Evolutionary conservation across 805 yeast species (phyloP).

Genomic region (Candida nemodendra): DNA sequence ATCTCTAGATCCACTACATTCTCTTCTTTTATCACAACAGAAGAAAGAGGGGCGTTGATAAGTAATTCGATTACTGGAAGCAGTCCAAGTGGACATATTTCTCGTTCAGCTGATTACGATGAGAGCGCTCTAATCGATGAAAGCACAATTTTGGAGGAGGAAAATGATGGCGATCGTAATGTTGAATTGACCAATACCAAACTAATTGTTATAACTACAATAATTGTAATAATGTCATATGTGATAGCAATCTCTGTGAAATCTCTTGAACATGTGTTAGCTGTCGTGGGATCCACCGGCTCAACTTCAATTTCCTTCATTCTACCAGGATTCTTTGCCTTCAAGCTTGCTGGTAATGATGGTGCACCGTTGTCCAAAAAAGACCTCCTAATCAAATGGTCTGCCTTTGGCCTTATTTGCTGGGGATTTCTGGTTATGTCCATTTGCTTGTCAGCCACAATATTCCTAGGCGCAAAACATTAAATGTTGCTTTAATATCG

Average conservation of each 20-base stretch:
- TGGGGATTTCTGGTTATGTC: slow-evolving; percentile 76
- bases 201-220: slow-evolving; percentile 40
- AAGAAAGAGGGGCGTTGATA: slow-evolving; percentile 16
- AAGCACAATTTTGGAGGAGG: slow-evolving; percentile 14
- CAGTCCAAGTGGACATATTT: not conserved
- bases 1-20: slow-evolving; percentile 21
- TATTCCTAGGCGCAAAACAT: slow-evolving; percentile 34
- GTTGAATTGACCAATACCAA: slow-evolving; percentile 26
- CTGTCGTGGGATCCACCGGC: slow-evolving; percentile 91
- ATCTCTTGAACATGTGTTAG: slow-evolving; percentile 78
- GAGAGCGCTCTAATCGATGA: slow-evolving; percentile 19
- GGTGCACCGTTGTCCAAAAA: slow-evolving; percentile 13
- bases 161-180: slow-evolving; percentile 19
- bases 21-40: slow-evolving; percentile 13
- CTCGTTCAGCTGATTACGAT: slow-evolving; percentile 1
- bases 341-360: slow-evolving; percentile 60
- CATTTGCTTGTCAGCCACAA: slow-evolving; percentile 48
- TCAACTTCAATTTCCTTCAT: slow-evolving; percentile 90
- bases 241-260: slow-evolving; percentile 60
- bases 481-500: slow-evolving; percentile 6
- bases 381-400: slow-evolving; percentile 38
- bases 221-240: slow-evolving; percentile 54
- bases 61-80: slow-evolving; percentile 8
- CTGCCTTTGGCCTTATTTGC: slow-evolving; percentile 53
- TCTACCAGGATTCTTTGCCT: slow-evolving; percentile 85